A percentile compares a stretch with the other conserved stretches of the same genome.
Evolutionary conservation across 1,139 yeast genomes (phyloP).

Genomic region (Diutina pseudorugosa): DNA sequence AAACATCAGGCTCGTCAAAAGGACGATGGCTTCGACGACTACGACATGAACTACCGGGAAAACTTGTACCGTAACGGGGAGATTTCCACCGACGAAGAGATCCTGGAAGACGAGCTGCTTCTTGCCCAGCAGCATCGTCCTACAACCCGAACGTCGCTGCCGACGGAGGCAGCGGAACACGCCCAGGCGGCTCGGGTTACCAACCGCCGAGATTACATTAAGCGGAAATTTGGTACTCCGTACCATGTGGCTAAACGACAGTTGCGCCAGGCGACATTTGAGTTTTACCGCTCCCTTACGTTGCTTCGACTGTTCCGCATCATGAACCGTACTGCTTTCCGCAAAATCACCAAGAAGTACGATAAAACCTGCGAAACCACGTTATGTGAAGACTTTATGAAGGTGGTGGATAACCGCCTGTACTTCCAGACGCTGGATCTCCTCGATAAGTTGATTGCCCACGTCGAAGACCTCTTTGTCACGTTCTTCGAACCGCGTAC

Average conservation of each 20-base stretch:
- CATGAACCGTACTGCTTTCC: conserved; percentile 75
- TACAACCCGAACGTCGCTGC: neutral
- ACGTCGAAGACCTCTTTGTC: conserved; percentile 60
- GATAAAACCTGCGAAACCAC: conserved; percentile 57
- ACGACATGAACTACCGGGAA: conserved; percentile 25
- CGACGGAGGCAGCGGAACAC: neutral
- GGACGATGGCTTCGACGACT: conserved; percentile 5
- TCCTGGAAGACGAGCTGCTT: conserved; percentile 1
- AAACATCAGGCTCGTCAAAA: neutral
- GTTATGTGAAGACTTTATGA: conserved; percentile 45
- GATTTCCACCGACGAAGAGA: conserved; percentile 8
- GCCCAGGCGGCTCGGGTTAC: neutral
- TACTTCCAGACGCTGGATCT: conserved; percentile 57
- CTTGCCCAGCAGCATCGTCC: neutral
- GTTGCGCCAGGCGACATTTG: conserved; percentile 65
- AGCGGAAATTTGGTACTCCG: neutral
- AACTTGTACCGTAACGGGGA: conserved; percentile 30
- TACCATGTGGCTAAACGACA: conserved; percentile 64
- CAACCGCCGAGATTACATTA: neutral
- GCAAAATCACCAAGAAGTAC: conserved; percentile 80
- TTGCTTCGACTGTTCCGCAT: conserved; percentile 65
- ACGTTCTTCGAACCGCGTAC: conserved; percentile 47
- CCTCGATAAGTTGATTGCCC: conserved; percentile 45
- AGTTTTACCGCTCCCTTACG: conserved; percentile 70
- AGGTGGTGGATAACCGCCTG: conserved; percentile 36